A percentile compares a stretch with the other conserved stretches of the same genome.
These are phyloP conservation scores for Boletus barrowsii DNA, from an alignment of 768 basidiomycete species.

Conservation along the genomic window DNA sequence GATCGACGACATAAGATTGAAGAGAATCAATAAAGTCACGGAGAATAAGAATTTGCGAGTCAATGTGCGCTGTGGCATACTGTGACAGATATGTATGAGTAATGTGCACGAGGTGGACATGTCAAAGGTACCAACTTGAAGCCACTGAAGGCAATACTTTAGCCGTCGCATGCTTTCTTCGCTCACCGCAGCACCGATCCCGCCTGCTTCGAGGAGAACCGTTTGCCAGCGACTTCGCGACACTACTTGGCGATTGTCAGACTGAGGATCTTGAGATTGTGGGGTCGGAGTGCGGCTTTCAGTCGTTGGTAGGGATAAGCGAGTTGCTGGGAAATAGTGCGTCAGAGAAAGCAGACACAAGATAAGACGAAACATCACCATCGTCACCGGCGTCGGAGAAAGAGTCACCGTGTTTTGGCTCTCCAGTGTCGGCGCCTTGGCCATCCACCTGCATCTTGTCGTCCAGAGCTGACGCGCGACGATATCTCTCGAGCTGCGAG, in stretches of 20 bases:
- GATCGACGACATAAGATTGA: constrained; percentile 35
- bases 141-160: constrained; percentile 84
- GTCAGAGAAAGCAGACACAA: neutral
- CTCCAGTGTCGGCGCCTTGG: neutral
- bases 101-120: neutral
- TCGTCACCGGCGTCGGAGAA: neutral
- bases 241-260: constrained; percentile 48
- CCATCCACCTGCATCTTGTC: constrained; percentile 30
- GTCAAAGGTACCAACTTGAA: constrained; percentile 54
- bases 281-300: constrained; percentile 25
- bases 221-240: constrained; percentile 84
- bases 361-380: constrained; percentile 13
- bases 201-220: constrained; percentile 81
- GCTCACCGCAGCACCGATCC: constrained; percentile 82
- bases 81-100: constrained; percentile 26
- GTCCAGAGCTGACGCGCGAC: constrained; percentile 36
- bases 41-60: constrained; percentile 80
- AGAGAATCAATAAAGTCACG: constrained; percentile 79
- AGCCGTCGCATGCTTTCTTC: constrained; percentile 88
- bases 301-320: neutral
- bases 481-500: constrained; percentile 48
- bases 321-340: neutral
- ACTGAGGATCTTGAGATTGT: constrained; percentile 16
- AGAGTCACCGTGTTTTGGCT: constrained; percentile 1
- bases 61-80: constrained; percentile 87